Evolutionary conservation across 2,329 filamentous ascomycete species (phyloP).

Genomic region (Dothistroma septosporum): DNA sequence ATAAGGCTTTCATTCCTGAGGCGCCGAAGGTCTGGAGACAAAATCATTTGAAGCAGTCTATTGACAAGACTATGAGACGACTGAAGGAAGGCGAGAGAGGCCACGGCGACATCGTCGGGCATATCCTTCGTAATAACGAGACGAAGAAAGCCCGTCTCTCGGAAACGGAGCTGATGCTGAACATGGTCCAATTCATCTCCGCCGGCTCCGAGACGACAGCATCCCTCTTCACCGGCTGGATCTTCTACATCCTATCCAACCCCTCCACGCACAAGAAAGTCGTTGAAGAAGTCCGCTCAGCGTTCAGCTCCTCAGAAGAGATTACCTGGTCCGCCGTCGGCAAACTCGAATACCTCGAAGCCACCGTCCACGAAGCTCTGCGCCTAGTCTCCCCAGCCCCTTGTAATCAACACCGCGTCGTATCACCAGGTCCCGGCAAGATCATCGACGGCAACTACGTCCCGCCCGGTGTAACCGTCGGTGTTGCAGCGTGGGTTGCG

Average conservation of each 20-base stretch:
- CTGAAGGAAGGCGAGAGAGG: conserved; percentile 1
- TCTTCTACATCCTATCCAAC: conserved; percentile 8
- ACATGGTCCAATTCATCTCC: conserved; percentile 11
- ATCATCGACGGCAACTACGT: conserved; percentile 8
- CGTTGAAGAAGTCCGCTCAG: background rate
- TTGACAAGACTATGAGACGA: conserved; percentile 10
- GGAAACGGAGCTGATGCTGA: conserved; percentile 11
- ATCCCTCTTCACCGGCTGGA: conserved; percentile 8
- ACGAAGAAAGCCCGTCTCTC: conserved; percentile 3
- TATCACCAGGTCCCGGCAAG: conserved; percentile 3
- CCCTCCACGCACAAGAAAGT: conserved; percentile 1
- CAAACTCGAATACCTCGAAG: conserved; percentile 4
- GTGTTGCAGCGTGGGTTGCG: conserved; percentile 4
- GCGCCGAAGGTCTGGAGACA: conserved; percentile 3
- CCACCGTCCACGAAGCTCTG: conserved; percentile 12
- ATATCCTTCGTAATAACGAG: conserved; percentile 6
- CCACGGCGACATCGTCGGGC: conserved; percentile 8
- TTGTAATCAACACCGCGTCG: conserved; percentile 4
- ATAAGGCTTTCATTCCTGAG: conserved; percentile 2
- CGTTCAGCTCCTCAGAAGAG: background rate
- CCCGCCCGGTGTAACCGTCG: conserved; percentile 2
- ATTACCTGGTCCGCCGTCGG: conserved; percentile 5
- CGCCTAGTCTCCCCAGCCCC: conserved; percentile 8
- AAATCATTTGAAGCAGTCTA: conserved; percentile 5
- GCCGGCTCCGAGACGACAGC: conserved; percentile 14